Evolutionary conservation across 2,329 filamentous ascomycete genomes (phyloP), one percentile per base, ranked within the genome.

Genomic region (Pezizomycotina sp.): DNA sequence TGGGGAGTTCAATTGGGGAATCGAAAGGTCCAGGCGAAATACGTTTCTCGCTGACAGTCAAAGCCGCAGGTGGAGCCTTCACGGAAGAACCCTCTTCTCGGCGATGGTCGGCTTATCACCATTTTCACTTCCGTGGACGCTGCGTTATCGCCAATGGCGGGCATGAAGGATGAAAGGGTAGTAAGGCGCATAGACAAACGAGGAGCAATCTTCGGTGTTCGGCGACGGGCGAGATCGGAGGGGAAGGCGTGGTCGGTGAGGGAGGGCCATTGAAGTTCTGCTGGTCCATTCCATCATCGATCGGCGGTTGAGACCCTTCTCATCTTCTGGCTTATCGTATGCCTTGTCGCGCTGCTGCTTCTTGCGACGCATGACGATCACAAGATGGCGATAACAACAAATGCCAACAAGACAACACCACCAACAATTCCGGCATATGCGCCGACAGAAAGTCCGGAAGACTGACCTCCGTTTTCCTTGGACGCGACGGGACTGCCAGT

Each of bases 381-480:
- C 76, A 13, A 78, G 14, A 78, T 55, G n/a, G 73, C 61, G 19
- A 72, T 69, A 16, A 89, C 55, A 2, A 75, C 57, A 20, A 75
- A 68, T 16, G 92, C 50, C 31, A 69, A 70, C 5, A 76, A 63
- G 20, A 93, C 59, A 30, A 91, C 71, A 52, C 83, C 84, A 53
- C 93, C 74, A 4, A 77, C 81, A 44, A 93, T 69, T 42, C 89
- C 89, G 27, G 82, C 84, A 43, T 44, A 44, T 26, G 41, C 41
- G 10, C 41, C 41, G 20, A 44, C 40, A 16, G 41, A 39, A 13
- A 44, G 15, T 4, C 41, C 41, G 16, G n/a, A n/a, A n/a, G n/a
- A n/a, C n/a, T n/a, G n/a, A n/a, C n/a, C n/a, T n/a, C n/a, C n/a
- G n/a, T n/a, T n/a, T n/a, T n/a, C n/a, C n/a, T n/a, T n/a, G n/a